Conservation (phyloP, 192 early-diverging fungal species). For the Ambispora gerdemannii region DNA sequence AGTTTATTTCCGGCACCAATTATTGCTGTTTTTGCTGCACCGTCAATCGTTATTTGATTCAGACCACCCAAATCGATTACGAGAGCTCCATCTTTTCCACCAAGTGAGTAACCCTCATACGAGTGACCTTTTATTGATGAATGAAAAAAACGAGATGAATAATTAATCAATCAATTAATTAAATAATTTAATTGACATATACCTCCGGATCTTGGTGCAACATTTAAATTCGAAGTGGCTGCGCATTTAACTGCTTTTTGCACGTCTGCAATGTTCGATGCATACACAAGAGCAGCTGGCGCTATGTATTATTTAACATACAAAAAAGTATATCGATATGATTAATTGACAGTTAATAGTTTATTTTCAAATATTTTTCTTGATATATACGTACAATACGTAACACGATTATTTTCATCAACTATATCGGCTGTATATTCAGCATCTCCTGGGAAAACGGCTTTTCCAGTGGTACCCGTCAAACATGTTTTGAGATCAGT, state of each 20-base stretch:
- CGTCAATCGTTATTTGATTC: constrained; percentile 28
- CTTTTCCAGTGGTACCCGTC: constrained; percentile 6
- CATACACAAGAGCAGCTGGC: constrained; percentile 34
- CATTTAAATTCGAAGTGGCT: constrained; percentile 27
- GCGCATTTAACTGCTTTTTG: constrained; percentile 40
- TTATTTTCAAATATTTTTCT: no score
- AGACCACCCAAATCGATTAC: constrained; percentile 50
- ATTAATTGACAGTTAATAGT: no score
- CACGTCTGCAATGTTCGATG: constrained; percentile 27
- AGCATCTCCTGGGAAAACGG: constrained; percentile 20
- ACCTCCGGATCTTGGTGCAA: constrained; percentile 48
- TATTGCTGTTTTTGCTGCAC: constrained; percentile 35
- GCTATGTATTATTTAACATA: no score
- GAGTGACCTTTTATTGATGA: no score
- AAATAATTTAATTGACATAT: no score
- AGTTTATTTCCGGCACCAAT: constrained; percentile 54
- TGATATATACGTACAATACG: no score
- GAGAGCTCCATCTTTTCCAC: constrained; percentile 45
- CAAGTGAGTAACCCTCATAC: constrained; percentile 52
- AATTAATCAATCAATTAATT: no score
- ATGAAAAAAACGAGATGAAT: no score
- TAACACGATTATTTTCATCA: constrained; percentile 30
- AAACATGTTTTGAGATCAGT: no score
- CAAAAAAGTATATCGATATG: no score
- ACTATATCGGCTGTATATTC: not conserved